Conservation (phyloP, 306 rosid species). For the Cicer arietinum region DNA sequence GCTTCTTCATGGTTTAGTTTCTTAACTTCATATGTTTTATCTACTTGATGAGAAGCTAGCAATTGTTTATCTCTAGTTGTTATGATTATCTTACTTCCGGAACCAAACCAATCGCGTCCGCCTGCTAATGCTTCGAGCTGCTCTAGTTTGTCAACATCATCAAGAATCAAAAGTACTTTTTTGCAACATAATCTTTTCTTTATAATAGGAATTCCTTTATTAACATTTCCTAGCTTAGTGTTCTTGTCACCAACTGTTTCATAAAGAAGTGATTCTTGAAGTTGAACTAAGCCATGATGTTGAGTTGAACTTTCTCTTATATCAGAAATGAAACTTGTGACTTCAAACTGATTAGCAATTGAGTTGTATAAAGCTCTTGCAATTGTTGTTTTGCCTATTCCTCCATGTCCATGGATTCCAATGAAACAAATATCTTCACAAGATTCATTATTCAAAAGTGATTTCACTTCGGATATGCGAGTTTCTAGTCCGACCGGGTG, state of each 20-base stretch:
- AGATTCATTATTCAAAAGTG: constrained; percentile 37
- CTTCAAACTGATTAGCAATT: constrained; percentile 27
- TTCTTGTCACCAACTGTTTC: constrained; percentile 20
- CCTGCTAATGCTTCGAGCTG: constrained; percentile 53
- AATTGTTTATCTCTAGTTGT: constrained; percentile 48
- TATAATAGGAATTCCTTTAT: constrained; percentile 51
- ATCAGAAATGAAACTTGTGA: constrained; percentile 11
- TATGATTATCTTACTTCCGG: constrained; percentile 48
- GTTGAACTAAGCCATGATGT: constrained; percentile 14
- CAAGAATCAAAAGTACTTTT: constrained; percentile 30
- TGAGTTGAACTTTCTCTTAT: constrained; percentile 30
- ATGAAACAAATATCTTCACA: constrained; percentile 38
- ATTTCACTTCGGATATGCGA: constrained; percentile 50
- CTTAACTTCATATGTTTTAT: constrained; percentile 16
- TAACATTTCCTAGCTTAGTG: constrained; percentile 40
- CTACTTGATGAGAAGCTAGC: constrained; percentile 27
- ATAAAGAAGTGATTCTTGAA: constrained; percentile 33
- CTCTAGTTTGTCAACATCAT: constrained; percentile 43
- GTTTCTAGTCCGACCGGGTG: constrained; percentile 25
- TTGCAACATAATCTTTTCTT: constrained; percentile 45
- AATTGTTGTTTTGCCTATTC: constrained; percentile 27
- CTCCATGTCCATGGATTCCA: constrained; percentile 51
- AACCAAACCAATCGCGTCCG: constrained; percentile 53
- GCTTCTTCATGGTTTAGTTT: constrained; percentile 33
- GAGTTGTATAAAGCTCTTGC: constrained; percentile 32